Evolutionary conservation across 306 rosid species (phyloP).

Genomic region (Casuarina equisetifolia): DNA sequence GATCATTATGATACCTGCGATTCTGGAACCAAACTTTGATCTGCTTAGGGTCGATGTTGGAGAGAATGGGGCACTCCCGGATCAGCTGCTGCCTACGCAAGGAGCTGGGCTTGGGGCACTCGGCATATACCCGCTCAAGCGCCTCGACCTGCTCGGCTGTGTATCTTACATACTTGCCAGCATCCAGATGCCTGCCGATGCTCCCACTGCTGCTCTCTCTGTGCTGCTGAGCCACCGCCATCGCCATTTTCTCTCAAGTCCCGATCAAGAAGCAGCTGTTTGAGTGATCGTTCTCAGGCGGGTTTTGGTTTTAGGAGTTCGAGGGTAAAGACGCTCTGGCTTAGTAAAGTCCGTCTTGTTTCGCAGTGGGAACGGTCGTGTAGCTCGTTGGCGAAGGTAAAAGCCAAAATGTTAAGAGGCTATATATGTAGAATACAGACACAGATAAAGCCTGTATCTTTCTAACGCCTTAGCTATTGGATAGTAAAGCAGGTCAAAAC

Average conservation of each 20-base stretch:
- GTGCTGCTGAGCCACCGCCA: slow-evolving; percentile 82
- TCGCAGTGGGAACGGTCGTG: not conserved
- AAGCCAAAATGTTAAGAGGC: slow-evolving; percentile 23
- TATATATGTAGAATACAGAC: slow-evolving; percentile 25
- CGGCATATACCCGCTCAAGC: slow-evolving; percentile 83
- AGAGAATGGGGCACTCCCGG: slow-evolving; percentile 91
- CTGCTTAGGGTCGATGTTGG: slow-evolving; percentile 93
- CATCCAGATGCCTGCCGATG: slow-evolving; percentile 73
- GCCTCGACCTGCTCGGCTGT: slow-evolving; percentile 96
- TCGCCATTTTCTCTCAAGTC: slow-evolving; percentile 58
- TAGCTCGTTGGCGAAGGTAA: slow-evolving; percentile 34
- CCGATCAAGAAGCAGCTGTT: slow-evolving; percentile 4
- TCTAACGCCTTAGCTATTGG: slow-evolving; percentile 25
- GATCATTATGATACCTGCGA: slow-evolving; percentile 55
- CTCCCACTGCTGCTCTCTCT: slow-evolving; percentile 90
- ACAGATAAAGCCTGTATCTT: slow-evolving; percentile 10
- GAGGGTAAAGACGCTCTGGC: slow-evolving; percentile 28
- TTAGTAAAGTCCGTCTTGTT: slow-evolving; percentile 39
- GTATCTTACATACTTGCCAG: slow-evolving; percentile 91
- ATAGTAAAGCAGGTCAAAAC: slow-evolving; percentile 12
- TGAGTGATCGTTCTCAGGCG: not conserved
- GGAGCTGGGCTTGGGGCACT: slow-evolving; percentile 97
- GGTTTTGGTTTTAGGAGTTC: slow-evolving; percentile 14
- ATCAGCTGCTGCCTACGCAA: slow-evolving; percentile 86
- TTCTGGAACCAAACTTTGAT: slow-evolving; percentile 99